phyloP scores from a whole-genome alignment of 306 rosid species.

The Betula pendula region DNA sequence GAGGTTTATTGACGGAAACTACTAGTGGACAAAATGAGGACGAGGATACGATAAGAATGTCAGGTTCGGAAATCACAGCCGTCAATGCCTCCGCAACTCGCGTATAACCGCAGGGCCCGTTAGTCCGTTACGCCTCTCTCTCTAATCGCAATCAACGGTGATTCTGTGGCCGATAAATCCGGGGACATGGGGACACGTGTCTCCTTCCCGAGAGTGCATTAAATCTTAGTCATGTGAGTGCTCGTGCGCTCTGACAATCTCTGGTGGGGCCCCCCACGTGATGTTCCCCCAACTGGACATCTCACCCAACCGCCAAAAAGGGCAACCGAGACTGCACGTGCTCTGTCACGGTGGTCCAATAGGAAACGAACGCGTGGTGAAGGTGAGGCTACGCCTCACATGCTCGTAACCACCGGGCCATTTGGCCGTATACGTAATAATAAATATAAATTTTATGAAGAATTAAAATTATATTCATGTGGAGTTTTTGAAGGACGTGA shows the following conservation, averaged over 20 bases:
- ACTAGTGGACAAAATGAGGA: background rate
- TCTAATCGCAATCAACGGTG: slow-evolving; percentile 39
- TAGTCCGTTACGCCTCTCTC: background rate
- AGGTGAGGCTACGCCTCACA: slow-evolving; percentile 20
- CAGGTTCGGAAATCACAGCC: slow-evolving; percentile 31
- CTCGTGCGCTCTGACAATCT: slow-evolving; percentile 45
- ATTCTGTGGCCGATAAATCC: slow-evolving; percentile 39
- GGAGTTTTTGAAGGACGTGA: too few species aligned
- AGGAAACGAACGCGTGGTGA: background rate
- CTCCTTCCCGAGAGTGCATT: slow-evolving; percentile 20
- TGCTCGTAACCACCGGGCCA: slow-evolving; percentile 17
- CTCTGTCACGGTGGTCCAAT: slow-evolving; percentile 13
- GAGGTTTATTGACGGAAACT: background rate
- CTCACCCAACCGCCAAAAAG: slow-evolving; percentile 6
- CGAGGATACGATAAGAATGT: slow-evolving; percentile 27
- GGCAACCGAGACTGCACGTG: slow-evolving; percentile 31
- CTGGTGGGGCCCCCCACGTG: slow-evolving; percentile 58
- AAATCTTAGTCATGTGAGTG: slow-evolving; percentile 51
- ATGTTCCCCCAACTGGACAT: background rate
- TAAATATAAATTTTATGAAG: background rate
- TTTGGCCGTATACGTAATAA: background rate
- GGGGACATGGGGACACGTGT: slow-evolving; percentile 46
- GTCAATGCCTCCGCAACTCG: slow-evolving; percentile 30
- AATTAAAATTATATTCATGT: too few species aligned
- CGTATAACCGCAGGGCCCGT: slow-evolving; percentile 18